A percentile compares a stretch with the other conserved stretches of the same genome.
Evolutionary conservation across 352 stramenopile species (phyloP).

Genomic region (Phytophthora multivora): DNA sequence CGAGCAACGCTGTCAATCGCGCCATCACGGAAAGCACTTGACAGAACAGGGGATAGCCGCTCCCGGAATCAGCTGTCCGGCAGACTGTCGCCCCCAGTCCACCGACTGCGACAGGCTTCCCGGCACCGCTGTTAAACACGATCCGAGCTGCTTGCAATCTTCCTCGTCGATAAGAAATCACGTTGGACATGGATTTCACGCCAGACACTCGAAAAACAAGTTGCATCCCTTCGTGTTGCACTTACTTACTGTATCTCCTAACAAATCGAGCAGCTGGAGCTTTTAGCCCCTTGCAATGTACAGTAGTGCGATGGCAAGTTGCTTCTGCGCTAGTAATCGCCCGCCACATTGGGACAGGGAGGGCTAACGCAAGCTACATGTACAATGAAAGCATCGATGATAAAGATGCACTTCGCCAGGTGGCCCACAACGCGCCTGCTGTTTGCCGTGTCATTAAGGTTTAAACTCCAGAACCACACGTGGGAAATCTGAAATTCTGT

Average conservation of each 20-base stretch:
- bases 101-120: conserved; percentile 12
- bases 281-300: no score
- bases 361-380: no score
- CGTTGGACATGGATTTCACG: background rate
- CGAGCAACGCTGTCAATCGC: conserved; percentile 8
- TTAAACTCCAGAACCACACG: conserved; percentile 4
- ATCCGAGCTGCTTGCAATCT: background rate
- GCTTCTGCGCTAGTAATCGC: conserved; percentile 1
- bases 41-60: conserved; percentile 21
- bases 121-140: conserved; percentile 16
- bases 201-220: background rate
- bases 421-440: conserved; percentile 2
- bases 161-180: background rate
- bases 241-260: no score
- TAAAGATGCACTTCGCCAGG: no score
- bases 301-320: background rate
- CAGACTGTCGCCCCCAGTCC: conserved; percentile 10
- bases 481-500: conserved; percentile 8
- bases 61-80: background rate
- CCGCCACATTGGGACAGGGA: background rate
- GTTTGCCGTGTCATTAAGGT: no score
- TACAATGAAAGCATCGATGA: no score
- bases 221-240: background rate
- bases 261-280: no score
- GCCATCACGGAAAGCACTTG: conserved; percentile 2